These are phyloP conservation scores for Capsicum rhomboideum DNA, from an alignment of 257 asterid species.

Conservation along the genomic window DNA sequence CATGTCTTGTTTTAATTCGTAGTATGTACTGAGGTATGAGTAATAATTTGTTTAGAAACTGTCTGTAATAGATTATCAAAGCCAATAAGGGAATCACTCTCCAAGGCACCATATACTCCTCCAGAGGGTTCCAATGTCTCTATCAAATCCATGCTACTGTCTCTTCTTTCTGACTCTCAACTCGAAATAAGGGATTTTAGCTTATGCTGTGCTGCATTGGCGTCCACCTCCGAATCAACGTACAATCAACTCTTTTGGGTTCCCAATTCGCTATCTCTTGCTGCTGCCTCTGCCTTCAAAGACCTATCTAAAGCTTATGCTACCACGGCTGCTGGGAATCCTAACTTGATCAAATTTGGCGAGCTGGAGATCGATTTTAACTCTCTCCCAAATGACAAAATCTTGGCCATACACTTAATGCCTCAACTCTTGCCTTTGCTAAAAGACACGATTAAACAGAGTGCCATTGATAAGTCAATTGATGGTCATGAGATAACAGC, in stretches of 20 bases:
- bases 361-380: conserved; percentile 48
- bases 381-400: conserved; percentile 42
- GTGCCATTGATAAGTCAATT: conserved; percentile 56
- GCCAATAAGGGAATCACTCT: conserved; percentile 32
- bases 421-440: conserved; percentile 51
- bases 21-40: not conserved
- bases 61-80: conserved; percentile 34
- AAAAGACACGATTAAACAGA: conserved; percentile 60
- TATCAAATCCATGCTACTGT: conserved; percentile 53
- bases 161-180: conserved; percentile 25
- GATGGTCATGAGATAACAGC: conserved; percentile 57
- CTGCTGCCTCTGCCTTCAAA: conserved; percentile 40
- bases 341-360: conserved; percentile 33
- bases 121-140: conserved; percentile 48
- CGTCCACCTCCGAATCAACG: conserved; percentile 51
- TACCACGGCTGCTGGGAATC: conserved; percentile 13
- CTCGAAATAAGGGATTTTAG: conserved; percentile 37
- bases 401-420: conserved; percentile 51
- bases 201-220: conserved; percentile 67
- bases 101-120: conserved; percentile 43
- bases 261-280: conserved; percentile 36
- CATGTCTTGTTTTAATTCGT: not conserved
- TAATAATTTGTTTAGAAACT: not conserved
- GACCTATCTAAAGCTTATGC: conserved; percentile 37
- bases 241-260: conserved; percentile 64